phyloP scores from a whole-genome alignment of 768 basidiomycete species.

The Xerocomus potaroensis region DNA sequence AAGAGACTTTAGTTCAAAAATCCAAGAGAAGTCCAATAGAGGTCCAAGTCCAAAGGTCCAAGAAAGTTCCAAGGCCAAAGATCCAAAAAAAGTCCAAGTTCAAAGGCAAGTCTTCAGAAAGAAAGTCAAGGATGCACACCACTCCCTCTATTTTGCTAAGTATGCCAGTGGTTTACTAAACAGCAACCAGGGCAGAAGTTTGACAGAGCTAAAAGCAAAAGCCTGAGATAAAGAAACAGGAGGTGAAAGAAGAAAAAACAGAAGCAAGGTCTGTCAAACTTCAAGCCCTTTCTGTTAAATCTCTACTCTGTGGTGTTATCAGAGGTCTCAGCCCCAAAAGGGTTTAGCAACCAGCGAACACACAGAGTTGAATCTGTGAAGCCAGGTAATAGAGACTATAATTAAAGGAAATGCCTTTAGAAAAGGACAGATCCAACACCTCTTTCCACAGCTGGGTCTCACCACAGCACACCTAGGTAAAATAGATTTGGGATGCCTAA shows the following conservation, averaged over 20 bases:
- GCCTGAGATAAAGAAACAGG: neutral
- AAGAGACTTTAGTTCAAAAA: neutral
- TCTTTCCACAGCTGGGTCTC: neutral
- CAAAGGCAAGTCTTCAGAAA: neutral
- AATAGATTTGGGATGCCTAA: neutral
- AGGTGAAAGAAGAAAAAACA: neutral
- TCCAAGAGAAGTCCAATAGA: too few species aligned
- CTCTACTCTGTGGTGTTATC: slow-evolving; percentile 3
- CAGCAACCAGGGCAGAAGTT: neutral
- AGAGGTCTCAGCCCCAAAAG: neutral
- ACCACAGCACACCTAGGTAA: neutral
- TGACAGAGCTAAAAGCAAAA: slow-evolving; percentile 6
- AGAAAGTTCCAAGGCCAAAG: neutral
- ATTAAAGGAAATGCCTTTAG: neutral
- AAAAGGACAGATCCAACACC: neutral
- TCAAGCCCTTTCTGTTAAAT: too few species aligned
- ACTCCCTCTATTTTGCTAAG: neutral
- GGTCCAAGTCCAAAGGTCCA: too few species aligned
- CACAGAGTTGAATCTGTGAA: slow-evolving; percentile 13
- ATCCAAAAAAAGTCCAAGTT: too few species aligned
- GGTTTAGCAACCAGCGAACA: slow-evolving; percentile 4
- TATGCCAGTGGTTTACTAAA: neutral
- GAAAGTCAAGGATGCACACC: neutral
- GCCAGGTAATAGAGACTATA: slow-evolving; percentile 11
- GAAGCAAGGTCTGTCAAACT: too few species aligned